A percentile compares a stretch with the other conserved stretches of the same genome.
Evolutionary conservation across 352 stramenopile genomes (phyloP).

Genomic region (Phytophthora macrochlamydospora): DNA sequence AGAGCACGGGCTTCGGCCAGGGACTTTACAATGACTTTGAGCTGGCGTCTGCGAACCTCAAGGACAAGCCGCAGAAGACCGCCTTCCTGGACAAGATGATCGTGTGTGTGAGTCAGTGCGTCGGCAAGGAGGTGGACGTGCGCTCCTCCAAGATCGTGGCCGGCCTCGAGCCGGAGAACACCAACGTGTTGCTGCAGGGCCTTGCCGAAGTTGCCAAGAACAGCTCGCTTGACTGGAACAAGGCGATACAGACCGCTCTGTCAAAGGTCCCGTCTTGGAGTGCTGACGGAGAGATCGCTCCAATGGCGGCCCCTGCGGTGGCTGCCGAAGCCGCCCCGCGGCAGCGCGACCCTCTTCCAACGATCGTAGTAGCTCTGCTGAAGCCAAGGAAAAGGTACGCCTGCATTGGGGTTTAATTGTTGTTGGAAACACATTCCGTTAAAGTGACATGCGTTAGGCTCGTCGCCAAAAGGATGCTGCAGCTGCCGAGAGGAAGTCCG

Average conservation of each 20-base stretch:
- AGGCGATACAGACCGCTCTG: slow-evolving; percentile 67
- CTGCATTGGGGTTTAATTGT: too few species aligned
- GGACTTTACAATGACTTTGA: slow-evolving; percentile 85
- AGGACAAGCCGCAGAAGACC: slow-evolving; percentile 88
- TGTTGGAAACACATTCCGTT: too few species aligned
- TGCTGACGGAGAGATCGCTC: slow-evolving; percentile 44
- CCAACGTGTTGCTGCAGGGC: slow-evolving; percentile 79
- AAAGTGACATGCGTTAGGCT: slow-evolving; percentile 8
- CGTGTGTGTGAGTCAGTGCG: slow-evolving; percentile 65
- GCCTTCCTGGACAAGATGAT: slow-evolving; percentile 90
- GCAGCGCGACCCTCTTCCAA: slow-evolving; percentile 49
- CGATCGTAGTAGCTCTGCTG: slow-evolving; percentile 46
- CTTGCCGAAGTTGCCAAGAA: slow-evolving; percentile 66
- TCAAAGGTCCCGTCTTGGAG: slow-evolving; percentile 69
- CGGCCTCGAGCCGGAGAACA: slow-evolving; percentile 84
- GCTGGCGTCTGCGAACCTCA: slow-evolving; percentile 81
- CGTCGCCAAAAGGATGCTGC: slow-evolving; percentile 32
- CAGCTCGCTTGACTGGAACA: slow-evolving; percentile 65
- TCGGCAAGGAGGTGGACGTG: slow-evolving; percentile 75
- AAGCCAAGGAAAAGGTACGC: slow-evolving; percentile 58
- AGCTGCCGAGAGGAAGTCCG: background rate
- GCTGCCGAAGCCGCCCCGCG: slow-evolving; percentile 23
- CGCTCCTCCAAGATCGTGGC: slow-evolving; percentile 88
- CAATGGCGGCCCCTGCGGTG: slow-evolving; percentile 5
- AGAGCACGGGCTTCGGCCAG: slow-evolving; percentile 87